A percentile compares a stretch with the other conserved stretches of the same genome.
Conservation (phyloP, 2,329 filamentous ascomycete genomes). For the Hypomyces rosellus region DNA sequence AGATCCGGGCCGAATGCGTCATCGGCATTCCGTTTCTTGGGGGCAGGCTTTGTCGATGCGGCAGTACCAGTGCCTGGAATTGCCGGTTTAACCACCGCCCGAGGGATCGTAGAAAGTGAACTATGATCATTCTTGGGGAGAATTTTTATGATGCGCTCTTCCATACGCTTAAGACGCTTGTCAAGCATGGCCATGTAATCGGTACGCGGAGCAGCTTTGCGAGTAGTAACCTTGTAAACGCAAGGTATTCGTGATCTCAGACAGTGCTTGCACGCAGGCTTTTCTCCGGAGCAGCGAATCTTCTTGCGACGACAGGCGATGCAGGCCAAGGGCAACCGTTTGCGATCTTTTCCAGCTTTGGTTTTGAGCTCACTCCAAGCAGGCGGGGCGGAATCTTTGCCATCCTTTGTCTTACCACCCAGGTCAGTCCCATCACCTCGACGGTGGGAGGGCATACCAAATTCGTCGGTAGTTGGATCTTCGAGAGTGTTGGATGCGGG, state of each 20-base stretch:
- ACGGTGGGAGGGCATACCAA: conserved; percentile 43
- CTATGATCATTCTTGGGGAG: conserved; percentile 82
- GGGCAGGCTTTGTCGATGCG: conserved; percentile 35
- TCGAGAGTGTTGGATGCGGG: conserved; percentile 43
- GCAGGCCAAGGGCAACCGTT: conserved; percentile 85
- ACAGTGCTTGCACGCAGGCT: conserved; percentile 95
- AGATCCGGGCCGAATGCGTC: conserved; percentile 81
- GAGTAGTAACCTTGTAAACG: conserved; percentile 93
- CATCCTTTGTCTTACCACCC: conserved; percentile 48
- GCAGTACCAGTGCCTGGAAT: conserved; percentile 45
- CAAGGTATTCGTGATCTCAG: conserved; percentile 87
- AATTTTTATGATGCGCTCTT: conserved; percentile 93
- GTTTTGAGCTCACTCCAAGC: conserved; percentile 81
- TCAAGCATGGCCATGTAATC: conserved; percentile 99
- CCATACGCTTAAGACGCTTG: conserved; percentile 92
- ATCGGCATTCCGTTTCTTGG: conserved; percentile 77
- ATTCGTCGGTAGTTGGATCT: conserved; percentile 52
- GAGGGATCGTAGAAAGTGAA: conserved; percentile 57
- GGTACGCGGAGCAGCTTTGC: conserved; percentile 88
- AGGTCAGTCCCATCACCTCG: conserved; percentile 49
- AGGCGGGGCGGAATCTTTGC: conserved; percentile 53
- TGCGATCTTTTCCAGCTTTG: conserved; percentile 92
- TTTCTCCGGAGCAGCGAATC: conserved; percentile 95
- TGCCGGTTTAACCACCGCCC: conserved; percentile 79
- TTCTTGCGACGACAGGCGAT: conserved; percentile 96